Percentiles rank a stretch among this genome's conserved stretches.
Evolutionary conservation across 345 rosid genomes (phyloP).

Genomic region (Hirschfeldia incana): DNA sequence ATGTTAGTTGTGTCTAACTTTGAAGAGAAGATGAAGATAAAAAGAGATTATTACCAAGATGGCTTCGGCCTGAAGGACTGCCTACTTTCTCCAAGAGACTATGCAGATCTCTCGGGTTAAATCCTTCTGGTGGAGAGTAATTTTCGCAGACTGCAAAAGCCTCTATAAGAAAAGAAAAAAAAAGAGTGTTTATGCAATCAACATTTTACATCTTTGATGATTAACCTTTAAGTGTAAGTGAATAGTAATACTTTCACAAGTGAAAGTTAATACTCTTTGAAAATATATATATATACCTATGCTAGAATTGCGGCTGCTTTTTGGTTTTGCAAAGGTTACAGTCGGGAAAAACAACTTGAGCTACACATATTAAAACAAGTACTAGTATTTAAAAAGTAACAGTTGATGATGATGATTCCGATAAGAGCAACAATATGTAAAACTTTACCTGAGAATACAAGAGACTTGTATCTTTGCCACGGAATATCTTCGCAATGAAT

Average conservation of each 20-base stretch:
- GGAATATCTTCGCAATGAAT: slow-evolving; percentile 90
- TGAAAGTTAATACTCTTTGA: background rate
- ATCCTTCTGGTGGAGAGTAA: slow-evolving; percentile 86
- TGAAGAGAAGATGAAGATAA: slow-evolving; percentile 12
- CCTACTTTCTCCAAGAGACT: slow-evolving; percentile 86
- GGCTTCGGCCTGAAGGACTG: slow-evolving; percentile 80
- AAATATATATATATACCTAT: slow-evolving; percentile 52
- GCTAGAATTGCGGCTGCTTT: slow-evolving; percentile 98
- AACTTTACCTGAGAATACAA: slow-evolving; percentile 79
- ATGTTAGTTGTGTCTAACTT: slow-evolving; percentile 28
- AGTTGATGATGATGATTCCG: background rate
- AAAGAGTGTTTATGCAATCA: slow-evolving; percentile 18
- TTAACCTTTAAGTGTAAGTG: slow-evolving; percentile 30
- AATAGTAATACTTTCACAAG: slow-evolving; percentile 13
- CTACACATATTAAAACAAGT: slow-evolving; percentile 44
- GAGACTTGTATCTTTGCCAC: slow-evolving; percentile 98
- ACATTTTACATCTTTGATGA: slow-evolving; percentile 19
- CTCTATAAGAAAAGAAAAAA: slow-evolving; percentile 49
- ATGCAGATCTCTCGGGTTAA: slow-evolving; percentile 74
- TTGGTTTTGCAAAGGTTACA: slow-evolving; percentile 95
- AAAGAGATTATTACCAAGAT: slow-evolving; percentile 57
- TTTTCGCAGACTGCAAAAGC: slow-evolving; percentile 97
- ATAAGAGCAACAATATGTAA: slow-evolving; percentile 3
- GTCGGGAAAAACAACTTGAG: slow-evolving; percentile 85
- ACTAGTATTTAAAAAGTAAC: background rate